These are phyloP conservation scores for Dioscorea alata DNA, from an alignment of 106 monocot species.

Conservation along the genomic window DNA sequence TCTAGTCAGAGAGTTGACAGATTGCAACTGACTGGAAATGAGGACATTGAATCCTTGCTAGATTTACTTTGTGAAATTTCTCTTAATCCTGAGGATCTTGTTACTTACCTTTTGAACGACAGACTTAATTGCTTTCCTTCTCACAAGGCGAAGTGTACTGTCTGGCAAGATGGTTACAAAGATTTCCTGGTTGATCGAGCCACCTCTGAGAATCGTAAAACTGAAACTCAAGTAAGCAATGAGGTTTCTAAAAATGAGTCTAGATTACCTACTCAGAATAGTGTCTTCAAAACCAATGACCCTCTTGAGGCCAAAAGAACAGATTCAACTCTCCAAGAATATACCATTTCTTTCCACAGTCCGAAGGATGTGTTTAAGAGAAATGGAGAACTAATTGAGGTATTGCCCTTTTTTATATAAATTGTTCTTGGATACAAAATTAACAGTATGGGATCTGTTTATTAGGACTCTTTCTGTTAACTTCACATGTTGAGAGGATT, in stretches of 20 bases:
- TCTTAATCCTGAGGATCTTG: constrained; percentile 37
- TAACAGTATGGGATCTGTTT: no score
- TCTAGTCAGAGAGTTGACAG: constrained; percentile 15
- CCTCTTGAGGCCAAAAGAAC: constrained; percentile 30
- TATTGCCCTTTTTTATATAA: constrained; percentile 10
- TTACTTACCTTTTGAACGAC: constrained; percentile 34
- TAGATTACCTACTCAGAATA: constrained; percentile 1
- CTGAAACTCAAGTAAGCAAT: constrained; percentile 5
- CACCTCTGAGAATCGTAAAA: constrained; percentile 7
- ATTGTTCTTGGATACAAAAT: no score
- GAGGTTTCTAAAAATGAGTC: constrained; percentile 8
- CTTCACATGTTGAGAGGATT: no score
- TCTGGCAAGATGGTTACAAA: constrained; percentile 53
- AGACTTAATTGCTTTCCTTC: constrained; percentile 35
- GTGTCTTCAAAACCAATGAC: constrained; percentile 2
- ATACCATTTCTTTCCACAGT: constrained; percentile 38
- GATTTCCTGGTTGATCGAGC: constrained; percentile 7
- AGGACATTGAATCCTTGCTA: constrained; percentile 23
- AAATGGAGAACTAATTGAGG: constrained; percentile 94
- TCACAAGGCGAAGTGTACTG: constrained; percentile 17
- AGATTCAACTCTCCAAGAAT: constrained; percentile 15
- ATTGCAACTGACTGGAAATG: constrained; percentile 22
- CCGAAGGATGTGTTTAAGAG: constrained; percentile 74
- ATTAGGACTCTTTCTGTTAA: no score
- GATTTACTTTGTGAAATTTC: constrained; percentile 51